Base-by-base conservation (phyloP, 768 basidiomycete genomes). In the Lepiota subincarnata region DNA sequence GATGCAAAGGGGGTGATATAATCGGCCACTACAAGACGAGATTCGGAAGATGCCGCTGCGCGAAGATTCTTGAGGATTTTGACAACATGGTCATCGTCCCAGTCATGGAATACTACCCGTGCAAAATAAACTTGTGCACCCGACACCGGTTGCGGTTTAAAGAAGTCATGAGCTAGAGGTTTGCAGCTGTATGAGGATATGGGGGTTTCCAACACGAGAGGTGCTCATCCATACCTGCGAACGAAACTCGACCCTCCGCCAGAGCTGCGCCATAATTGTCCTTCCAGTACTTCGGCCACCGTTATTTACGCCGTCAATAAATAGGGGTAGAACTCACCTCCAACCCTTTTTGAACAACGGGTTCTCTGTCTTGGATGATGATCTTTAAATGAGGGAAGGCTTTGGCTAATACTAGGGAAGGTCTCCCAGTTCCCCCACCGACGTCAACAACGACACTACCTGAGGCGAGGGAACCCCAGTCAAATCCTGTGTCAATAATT, bases 101-200 rank as follows among this genome's bases (percentile, higher is more conserved):
- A 90, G 61, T 92, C 89, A 59, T 92, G 89, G 31, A 87, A 71
- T 36, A 89, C 78, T 16, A 84, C 82, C 19, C 88, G 80, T 26
- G 89, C 70, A 31, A 90, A 71, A 62, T 84, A 92, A 5, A 89
- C 81, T 0, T 85, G 78, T 55, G 85, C 73, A 48, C 78, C 59
- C 52, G 60, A 65, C 48, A 73, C 62, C 1, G 78, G 78, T 61
- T 91, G 89, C 0, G 81, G 77, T 3, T 73, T 77, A 64, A 91
- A 90, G 64, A 90, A 91, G 68, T 90, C 86, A 60, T 91, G 88
- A 1, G 77, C 86, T 82, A 16, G 8, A 48, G 36, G 22, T 11
- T n/a, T 12, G 19, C 51, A 16, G 38, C 18, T 38, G 38, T 22
- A 40, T 35, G 59, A 46, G 41, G 37, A 38, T 20, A 36, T 11